phyloP scores from a whole-genome alignment of 805 yeast species.

The Kodamaea lidongshanica region DNA sequence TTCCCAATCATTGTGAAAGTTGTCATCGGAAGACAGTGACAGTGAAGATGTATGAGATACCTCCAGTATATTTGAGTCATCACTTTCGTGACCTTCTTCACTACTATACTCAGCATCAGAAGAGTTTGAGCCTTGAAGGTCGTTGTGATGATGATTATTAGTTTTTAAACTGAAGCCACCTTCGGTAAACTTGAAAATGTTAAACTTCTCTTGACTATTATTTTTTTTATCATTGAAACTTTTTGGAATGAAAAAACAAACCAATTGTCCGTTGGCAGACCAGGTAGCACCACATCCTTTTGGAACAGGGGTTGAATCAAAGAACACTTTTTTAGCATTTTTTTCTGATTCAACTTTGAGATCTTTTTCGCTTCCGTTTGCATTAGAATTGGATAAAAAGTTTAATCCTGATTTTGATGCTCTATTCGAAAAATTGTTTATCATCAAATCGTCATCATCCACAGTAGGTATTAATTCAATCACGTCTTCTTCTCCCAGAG shows the following conservation, averaged over 20 bases:
- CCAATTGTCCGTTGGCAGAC: constrained; percentile 71
- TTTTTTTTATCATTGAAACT: constrained; percentile 23
- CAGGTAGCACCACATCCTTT: constrained; percentile 91
- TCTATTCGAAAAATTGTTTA: no score
- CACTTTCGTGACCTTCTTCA: constrained; percentile 16
- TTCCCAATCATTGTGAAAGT: constrained; percentile 65
- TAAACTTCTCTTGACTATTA: constrained; percentile 44
- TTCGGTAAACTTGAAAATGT: constrained; percentile 37
- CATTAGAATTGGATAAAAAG: no score
- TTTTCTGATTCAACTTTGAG: background rate
- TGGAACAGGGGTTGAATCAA: constrained; percentile 85
- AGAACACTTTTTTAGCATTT: constrained; percentile 20
- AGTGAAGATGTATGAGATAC: constrained; percentile 6
- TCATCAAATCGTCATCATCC: constrained; percentile 33
- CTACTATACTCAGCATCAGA: constrained; percentile 16
- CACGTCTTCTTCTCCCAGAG: constrained; percentile 22
- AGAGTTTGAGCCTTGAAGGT: constrained; percentile 11
- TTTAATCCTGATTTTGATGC: constrained; percentile 16
- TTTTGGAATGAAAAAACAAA: constrained; percentile 73
- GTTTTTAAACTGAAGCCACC: constrained; percentile 42
- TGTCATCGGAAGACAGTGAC: constrained; percentile 43
- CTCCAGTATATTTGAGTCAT: constrained; percentile 16
- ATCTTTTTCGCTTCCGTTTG: constrained; percentile 1
- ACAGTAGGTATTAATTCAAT: constrained; percentile 37
- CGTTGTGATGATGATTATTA: constrained; percentile 11